phyloP scores from a whole-genome alignment of 768 basidiomycete species.

The Hemileccinum impolitum region DNA sequence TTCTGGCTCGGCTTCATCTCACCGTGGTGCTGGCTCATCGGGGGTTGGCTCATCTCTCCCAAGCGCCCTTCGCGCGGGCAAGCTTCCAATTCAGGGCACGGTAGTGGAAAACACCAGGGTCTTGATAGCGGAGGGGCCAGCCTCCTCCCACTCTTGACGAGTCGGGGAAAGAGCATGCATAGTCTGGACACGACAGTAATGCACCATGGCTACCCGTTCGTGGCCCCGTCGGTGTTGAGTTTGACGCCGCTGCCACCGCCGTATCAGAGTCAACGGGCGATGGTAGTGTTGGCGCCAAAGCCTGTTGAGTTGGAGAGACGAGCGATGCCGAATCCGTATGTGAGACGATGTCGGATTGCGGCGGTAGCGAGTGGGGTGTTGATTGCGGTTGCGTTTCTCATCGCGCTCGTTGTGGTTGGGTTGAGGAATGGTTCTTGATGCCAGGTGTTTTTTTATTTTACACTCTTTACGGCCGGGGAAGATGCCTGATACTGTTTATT shows the following conservation, averaged over 20 bases:
- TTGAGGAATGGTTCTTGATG: not conserved
- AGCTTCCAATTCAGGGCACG: not conserved
- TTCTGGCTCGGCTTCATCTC: constrained; percentile 75
- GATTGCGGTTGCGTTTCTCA: constrained; percentile 49
- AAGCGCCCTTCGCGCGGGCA: constrained; percentile 15
- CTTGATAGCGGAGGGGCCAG: constrained; percentile 43
- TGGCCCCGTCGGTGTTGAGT: constrained; percentile 45
- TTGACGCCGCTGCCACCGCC: constrained; percentile 27
- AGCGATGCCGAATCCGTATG: constrained; percentile 35
- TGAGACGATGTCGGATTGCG: constrained; percentile 51
- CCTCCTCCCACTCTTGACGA: constrained; percentile 30
- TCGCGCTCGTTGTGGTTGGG: constrained; percentile 40
- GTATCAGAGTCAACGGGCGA: constrained; percentile 20
- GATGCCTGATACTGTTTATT: not conserved
- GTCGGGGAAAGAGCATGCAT: constrained; percentile 40
- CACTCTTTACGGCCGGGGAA: not conserved
- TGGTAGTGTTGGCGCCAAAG: constrained; percentile 18
- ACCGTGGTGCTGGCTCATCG: constrained; percentile 73
- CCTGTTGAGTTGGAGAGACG: constrained; percentile 7
- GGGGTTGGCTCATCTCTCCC: constrained; percentile 59
- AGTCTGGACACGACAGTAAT: constrained; percentile 44
- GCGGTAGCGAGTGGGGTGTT: constrained; percentile 56
- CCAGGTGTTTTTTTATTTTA: not conserved
- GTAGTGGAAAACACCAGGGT: constrained; percentile 18
- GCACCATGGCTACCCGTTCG: constrained; percentile 55